Conservation (phyloP, 2,329 filamentous ascomycete species). For the Venturia effusa region DNA sequence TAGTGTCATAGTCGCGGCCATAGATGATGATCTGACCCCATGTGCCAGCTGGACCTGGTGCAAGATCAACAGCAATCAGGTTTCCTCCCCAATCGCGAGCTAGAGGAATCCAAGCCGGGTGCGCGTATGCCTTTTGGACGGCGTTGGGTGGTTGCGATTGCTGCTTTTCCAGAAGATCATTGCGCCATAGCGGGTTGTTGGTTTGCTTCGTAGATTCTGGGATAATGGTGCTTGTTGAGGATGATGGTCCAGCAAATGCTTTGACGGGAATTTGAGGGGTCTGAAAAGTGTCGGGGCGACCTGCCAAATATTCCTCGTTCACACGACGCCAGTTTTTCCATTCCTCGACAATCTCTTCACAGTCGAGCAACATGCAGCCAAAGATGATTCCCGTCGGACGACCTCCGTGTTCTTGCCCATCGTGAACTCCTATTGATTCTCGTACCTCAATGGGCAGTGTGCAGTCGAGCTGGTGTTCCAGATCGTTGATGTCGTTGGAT, state of each 20-base stretch:
- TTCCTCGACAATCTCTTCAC: constrained; percentile 95
- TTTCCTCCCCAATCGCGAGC: constrained; percentile 98
- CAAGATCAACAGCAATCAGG: constrained; percentile 86
- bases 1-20: constrained; percentile 95
- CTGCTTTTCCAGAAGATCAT: constrained; percentile 74
- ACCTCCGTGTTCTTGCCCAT: constrained; percentile 94
- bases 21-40: constrained; percentile 98
- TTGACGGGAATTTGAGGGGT: constrained; percentile 55
- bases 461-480: constrained; percentile 92
- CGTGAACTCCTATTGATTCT: constrained; percentile 81
- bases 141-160: constrained; percentile 78
- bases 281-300: constrained; percentile 39
- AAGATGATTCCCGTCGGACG: constrained; percentile 88
- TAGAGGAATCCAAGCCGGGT: constrained; percentile 90
- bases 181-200: constrained; percentile 62
- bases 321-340: constrained; percentile 95
- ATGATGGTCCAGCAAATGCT: constrained; percentile 58
- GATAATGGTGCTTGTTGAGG: constrained; percentile 42
- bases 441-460: constrained; percentile 87
- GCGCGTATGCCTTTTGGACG: constrained; percentile 85
- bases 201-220: constrained; percentile 29
- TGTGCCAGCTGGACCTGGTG: constrained; percentile 76
- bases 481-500: constrained; percentile 87
- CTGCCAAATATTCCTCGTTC: constrained; percentile 74
- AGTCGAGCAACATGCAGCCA: constrained; percentile 88